These are phyloP conservation scores for Cutaneotrichosporon sp. DNA, from an alignment of 1,284 basidiomycete genomes.

Conservation along the genomic window DNA sequence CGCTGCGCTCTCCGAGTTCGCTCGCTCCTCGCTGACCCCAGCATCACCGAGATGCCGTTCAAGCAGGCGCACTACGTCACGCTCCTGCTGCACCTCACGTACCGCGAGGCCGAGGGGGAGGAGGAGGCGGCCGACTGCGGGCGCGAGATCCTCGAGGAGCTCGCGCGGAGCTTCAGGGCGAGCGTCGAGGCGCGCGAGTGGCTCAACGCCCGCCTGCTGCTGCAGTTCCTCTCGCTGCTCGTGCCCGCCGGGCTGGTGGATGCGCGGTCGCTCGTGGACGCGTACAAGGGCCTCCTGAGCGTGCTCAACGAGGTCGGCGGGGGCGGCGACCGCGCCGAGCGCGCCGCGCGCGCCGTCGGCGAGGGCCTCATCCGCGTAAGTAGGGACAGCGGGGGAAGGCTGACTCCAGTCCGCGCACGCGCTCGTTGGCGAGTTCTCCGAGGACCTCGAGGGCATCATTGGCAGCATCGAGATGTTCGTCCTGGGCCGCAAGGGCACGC, in stretches of 20 bases:
- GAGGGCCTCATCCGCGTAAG: constrained; percentile 81
- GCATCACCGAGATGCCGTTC: constrained; percentile 84
- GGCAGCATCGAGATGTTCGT: constrained; percentile 44
- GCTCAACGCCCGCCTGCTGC: constrained; percentile 83
- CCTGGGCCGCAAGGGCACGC: constrained; percentile 33
- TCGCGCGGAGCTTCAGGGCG: constrained; percentile 80
- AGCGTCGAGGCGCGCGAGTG: constrained; percentile 83
- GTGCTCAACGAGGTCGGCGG: constrained; percentile 90
- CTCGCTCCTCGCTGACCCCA: constrained; percentile 43
- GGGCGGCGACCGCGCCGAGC: constrained; percentile 79
- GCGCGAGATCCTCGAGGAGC: constrained; percentile 77
- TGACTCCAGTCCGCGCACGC: constrained; percentile 37
- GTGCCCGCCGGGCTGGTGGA: constrained; percentile 74
- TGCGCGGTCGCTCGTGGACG: constrained; percentile 69
- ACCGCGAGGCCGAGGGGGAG: constrained; percentile 53
- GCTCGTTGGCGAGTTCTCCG: constrained; percentile 36
- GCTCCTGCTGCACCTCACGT: constrained; percentile 68
- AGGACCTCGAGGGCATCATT: constrained; percentile 41
- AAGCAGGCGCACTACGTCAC: constrained; percentile 87
- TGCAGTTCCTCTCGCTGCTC: constrained; percentile 86
- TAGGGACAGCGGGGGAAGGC: constrained; percentile 23
- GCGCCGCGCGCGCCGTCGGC: constrained; percentile 79
- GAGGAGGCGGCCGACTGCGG: constrained; percentile 60
- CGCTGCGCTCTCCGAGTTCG: no score
- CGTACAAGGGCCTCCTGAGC: constrained; percentile 76